Base-by-base conservation (phyloP, 192 early-diverging fungal species). In the Umbelopsis ramanniana region DNA sequence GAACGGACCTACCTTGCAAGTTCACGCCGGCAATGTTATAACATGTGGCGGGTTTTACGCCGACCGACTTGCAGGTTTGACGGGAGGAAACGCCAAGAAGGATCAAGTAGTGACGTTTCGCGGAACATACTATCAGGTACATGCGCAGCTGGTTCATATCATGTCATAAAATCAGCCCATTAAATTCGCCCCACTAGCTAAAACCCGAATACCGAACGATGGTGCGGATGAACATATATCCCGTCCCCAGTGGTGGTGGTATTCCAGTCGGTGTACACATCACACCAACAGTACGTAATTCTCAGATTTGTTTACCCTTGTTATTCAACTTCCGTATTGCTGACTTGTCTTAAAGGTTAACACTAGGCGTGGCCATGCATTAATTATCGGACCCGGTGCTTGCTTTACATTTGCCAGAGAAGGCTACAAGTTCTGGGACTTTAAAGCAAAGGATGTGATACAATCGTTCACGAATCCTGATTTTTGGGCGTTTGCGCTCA, bases 191-290 rank as follows among this genome's bases (percentile, higher is more conserved):
- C n/a, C 4, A 19, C 14, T 23, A 68, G 46, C 43, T 79, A 33
- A 74, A 74, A 52, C 73, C 69, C 9, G 77, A 74, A 60, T 74
- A 74, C 21, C 73, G 77, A 21, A 74, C 48, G 17, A 53, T 79
- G 38, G 73, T 74, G 19, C 69, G 70, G 37, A 74, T 70, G 55
- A 79, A 79, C 52, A 54, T 79, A 37, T 79, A 79, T 66, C 77
- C 77, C 26, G 70, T 79, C 15, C 77, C 77, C n/a, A 79, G 73
- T 33, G 73, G 70, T 29, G 72, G 73, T 22, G 77, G 77, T 22
- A 79, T 79, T 52, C 73, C 77, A 2, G 77, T 79, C 4, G 77
- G 77, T 68, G 67, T 72, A 1, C 77, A 79, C 52, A 71, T 79
- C 43, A 75, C 77, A 0, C 77, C 77, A 17, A 79, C 77, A 14